These are phyloP conservation scores for Lentinula boryana DNA, from an alignment of 768 basidiomycete species.

Conservation along the genomic window DNA sequence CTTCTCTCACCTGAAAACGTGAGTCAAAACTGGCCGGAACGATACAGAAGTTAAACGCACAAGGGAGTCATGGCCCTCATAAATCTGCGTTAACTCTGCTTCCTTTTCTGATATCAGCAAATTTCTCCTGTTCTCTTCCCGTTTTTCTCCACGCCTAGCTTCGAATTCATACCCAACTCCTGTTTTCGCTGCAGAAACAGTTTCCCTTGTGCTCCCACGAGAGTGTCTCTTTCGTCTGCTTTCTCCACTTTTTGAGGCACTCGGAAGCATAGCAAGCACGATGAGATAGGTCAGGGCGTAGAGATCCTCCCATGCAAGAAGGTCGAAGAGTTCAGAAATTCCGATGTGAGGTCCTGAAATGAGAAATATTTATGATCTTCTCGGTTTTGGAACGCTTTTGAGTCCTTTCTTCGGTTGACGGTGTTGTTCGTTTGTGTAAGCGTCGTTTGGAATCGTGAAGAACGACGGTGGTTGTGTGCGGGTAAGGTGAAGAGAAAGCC, in stretches of 20 bases:
- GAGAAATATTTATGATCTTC: constrained; percentile 43
- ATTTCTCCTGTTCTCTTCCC: constrained; percentile 24
- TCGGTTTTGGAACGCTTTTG: constrained; percentile 57
- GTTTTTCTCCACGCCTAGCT: constrained; percentile 6
- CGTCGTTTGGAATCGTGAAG: neutral
- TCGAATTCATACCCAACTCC: neutral
- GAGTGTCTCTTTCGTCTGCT: neutral
- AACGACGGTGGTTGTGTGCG: neutral
- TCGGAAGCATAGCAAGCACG: neutral
- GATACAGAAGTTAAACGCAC: constrained; percentile 36
- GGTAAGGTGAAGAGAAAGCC: constrained; percentile 18
- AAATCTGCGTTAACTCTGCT: constrained; percentile 47
- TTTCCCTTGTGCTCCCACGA: neutral
- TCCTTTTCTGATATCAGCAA: constrained; percentile 56
- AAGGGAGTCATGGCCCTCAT: constrained; percentile 66
- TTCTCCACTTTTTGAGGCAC: neutral
- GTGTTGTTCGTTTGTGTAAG: neutral
- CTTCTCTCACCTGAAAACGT: constrained; percentile 64
- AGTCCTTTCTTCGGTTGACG: neutral
- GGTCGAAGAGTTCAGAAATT: neutral
- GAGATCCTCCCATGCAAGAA: neutral
- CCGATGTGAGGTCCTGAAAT: neutral
- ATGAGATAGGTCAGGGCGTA: neutral
- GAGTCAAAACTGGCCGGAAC: neutral
- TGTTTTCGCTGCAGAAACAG: neutral